Percentiles rank a stretch among this genome's conserved stretches.
Evolutionary conservation across 1,284 basidiomycete species (phyloP).

Genomic region (Apiotrichum laibachii): DNA sequence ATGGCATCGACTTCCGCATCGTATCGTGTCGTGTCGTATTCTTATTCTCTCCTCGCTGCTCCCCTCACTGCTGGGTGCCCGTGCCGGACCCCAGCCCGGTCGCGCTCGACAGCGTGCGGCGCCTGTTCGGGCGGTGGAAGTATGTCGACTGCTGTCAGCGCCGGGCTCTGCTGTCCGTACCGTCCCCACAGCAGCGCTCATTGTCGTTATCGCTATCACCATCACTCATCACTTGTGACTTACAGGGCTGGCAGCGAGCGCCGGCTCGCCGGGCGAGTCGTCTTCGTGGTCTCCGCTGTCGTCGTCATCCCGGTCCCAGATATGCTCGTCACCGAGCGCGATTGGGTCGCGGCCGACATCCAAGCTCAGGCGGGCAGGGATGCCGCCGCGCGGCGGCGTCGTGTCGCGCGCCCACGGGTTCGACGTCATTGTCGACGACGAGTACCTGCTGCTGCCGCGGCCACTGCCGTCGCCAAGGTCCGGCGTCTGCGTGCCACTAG

Average conservation of each 20-base stretch:
- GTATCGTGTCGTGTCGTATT: no score
- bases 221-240: neutral
- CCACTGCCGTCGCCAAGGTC: neutral
- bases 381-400: conserved; percentile 1
- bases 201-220: no score
- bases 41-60: no score
- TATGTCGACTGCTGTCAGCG: conserved; percentile 54
- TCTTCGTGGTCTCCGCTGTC: conserved; percentile 53
- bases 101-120: conserved; percentile 17
- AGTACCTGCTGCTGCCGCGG: neutral
- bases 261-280: conserved; percentile 27
- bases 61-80: no score
- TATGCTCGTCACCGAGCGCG: conserved; percentile 66
- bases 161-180: neutral
- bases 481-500: neutral
- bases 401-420: conserved; percentile 46
- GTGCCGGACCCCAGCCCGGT: no score
- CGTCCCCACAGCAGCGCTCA: no score
- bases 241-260: conserved; percentile 16
- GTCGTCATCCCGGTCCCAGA: conserved; percentile 57
- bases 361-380: conserved; percentile 23
- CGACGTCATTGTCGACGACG: conserved; percentile 7
- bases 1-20: no score
- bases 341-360: conserved; percentile 63
- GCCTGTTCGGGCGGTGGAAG: conserved; percentile 32